Base-by-base conservation (phyloP, 2,329 filamentous ascomycete species). In the Laburnicola sp. region DNA sequence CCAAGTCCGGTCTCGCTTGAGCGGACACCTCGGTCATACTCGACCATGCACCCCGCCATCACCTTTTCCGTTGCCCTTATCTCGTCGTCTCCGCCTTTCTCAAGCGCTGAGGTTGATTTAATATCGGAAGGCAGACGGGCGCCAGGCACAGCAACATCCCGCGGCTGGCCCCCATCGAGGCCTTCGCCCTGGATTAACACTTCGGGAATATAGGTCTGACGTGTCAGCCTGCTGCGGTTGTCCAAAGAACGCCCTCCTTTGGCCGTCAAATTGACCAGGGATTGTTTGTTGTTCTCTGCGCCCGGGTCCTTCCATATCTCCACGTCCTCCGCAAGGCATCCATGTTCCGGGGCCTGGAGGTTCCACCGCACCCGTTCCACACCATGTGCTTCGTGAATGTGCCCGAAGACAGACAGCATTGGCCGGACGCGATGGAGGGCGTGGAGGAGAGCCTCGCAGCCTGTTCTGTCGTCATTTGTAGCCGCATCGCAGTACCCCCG, bases 361-460 rank as follows among this genome's bases (percentile, higher is more conserved):
- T 60, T 76, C 87, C 88, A 91, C 22, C 68, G 70, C 28, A 91
- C 78, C 25, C 82, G 75, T 62, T 86, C 78, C 7, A 78, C 83
- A 9, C 87, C 88, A 57, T 88, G 76, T 3, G 80, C 85, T 54
- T 84, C 82, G 67, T 91, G 87, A 27, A 89, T 81, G 69, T 91
- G 88, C 0, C 88, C 88, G 63, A 85, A 91, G 16, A 91, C 76
- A 21, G 83, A 82, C 42, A 91, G 73, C 47, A 77, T 75, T 4
- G 88, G 88, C 34, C 85, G 77, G 2, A 87, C 80, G 4, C 80
- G 74, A 78, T 80, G 82, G 23, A 91, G 72, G 0, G 80, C 78
- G 45, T 76, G 74, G 6, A 80, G 72, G 10, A 91, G 76, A 10
- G 75, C 78, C 58, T 83, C 78, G 62, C 87, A 91, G 2, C 88